Evolutionary conservation across 345 rosid genomes (phyloP), one percentile per base, ranked within the genome.

Genomic region (Eucalyptus pumila): DNA sequence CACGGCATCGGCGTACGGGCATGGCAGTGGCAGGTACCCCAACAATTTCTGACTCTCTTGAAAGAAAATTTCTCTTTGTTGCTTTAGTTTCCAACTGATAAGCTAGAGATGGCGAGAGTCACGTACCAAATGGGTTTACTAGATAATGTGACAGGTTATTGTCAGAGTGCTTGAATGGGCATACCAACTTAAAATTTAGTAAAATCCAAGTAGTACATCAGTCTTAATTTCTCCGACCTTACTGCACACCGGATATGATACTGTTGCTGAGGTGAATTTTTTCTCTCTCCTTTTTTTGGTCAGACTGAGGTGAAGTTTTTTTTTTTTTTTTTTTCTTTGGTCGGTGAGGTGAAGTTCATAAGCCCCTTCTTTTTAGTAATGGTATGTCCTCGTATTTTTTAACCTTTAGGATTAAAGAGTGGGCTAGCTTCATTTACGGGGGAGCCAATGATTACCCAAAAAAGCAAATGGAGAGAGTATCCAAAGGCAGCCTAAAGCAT

Each of bases 21-120:
- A 1, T 95, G 96, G 97, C 96, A 94, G 95, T 94, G 96, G 96
- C 96, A 93, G 95, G 95, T 94, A 91, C 51, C 76, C 14, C 19
- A 9, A 60, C n/a, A 19, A 65, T n/a, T 65, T n/a, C 34, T 65
- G 19, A 14, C 21, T n/a, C 9, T 60, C 40, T 14, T 9, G 17
- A 5, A n/a, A 65, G 76, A 65, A 65, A 65, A 7, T n/a, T 65
- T 65, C 40, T n/a, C 76, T n/a, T 14, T 4, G 40, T n/a, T 65
- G 76, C 76, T 65, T n/a, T n/a, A n/a, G 76, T n/a, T 65, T n/a
- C 10, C 1, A 60, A 27, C 32, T 60, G 16, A 65, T 14, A n/a
- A 65, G 10, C 83, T 37, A 37, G 83, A 37, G 14, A 72, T 37
- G 27, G 14, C 21, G 40, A 65, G 72, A 7, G 19, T n/a, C 76